Evolutionary conservation across 148 eudicot genomes (phyloP).

Genomic region (Vaccinium darrowii): DNA sequence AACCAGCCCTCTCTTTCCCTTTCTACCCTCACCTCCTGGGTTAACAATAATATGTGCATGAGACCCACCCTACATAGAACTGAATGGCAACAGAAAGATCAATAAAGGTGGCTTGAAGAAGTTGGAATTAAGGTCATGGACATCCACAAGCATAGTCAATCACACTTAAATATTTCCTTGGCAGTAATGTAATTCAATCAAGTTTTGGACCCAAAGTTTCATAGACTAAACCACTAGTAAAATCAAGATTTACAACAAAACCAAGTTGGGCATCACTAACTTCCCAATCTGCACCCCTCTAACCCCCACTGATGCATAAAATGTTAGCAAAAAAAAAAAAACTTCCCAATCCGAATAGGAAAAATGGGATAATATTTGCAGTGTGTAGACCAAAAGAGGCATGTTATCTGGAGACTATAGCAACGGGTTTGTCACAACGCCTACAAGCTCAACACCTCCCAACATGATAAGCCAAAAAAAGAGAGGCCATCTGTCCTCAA

Average conservation of each 20-base stretch:
- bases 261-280: not conserved
- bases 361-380: not conserved
- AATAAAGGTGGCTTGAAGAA: not conserved
- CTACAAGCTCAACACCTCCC: no score
- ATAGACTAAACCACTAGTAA: not conserved
- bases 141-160: not conserved
- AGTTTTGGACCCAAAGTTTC: not conserved
- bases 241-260: not conserved
- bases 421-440: not conserved
- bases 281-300: not conserved
- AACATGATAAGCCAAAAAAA: no score
- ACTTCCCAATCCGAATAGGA: not conserved
- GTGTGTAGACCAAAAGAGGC: not conserved
- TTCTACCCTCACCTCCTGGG: not conserved
- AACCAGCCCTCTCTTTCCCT: not conserved
- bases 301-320: no score
- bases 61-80: not conserved
- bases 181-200: not conserved
- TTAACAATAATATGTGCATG: not conserved
- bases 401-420: not conserved
- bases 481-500: not conserved
- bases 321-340: no score
- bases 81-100: not conserved
- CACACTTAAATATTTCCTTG: not conserved
- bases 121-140: not conserved